Percentiles rank a stretch among this genome's conserved stretches.
Evolutionary conservation across 2,329 filamentous ascomycete species (phyloP).

Genomic region (Microsporum canis): DNA sequence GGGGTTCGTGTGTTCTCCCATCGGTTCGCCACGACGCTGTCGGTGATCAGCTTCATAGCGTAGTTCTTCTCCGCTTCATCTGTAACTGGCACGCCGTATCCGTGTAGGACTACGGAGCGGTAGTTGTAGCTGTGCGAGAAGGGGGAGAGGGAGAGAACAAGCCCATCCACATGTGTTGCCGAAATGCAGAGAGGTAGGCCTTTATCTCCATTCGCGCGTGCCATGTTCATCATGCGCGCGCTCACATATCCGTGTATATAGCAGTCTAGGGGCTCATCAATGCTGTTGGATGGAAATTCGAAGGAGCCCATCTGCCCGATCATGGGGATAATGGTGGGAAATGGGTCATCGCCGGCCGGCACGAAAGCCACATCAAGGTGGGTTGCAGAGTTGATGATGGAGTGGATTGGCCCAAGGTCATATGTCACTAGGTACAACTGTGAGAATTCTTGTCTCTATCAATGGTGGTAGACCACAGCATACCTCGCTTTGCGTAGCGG

Average conservation of each 20-base stretch:
- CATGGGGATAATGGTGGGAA: constrained; percentile 72
- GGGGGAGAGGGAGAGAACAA: constrained; percentile 68
- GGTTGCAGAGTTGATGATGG: constrained; percentile 60
- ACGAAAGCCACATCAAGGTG: constrained; percentile 74
- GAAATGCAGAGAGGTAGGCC: constrained; percentile 62
- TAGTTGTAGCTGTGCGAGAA: constrained; percentile 81
- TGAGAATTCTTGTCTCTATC: constrained; percentile 7
- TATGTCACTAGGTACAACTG: constrained; percentile 48
- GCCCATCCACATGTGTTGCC: constrained; percentile 64
- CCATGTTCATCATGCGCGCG: constrained; percentile 61
- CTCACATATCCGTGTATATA: constrained; percentile 82
- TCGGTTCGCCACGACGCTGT: constrained; percentile 56
- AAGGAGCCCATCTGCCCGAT: constrained; percentile 73
- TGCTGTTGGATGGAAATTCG: constrained; percentile 46
- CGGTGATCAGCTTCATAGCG: constrained; percentile 68
- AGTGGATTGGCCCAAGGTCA: constrained; percentile 59
- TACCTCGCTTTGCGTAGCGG: constrained; percentile 54
- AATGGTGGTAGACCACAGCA: constrained; percentile 4
- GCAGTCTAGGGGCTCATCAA: constrained; percentile 55
- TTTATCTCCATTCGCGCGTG: constrained; percentile 33
- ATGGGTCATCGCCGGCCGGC: constrained; percentile 49
- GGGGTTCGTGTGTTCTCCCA: constrained; percentile 60
- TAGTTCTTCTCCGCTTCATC: constrained; percentile 60
- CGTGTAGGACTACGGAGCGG: constrained; percentile 67
- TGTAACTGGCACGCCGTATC: constrained; percentile 56